A percentile compares a stretch with the other conserved stretches of the same genome.
phyloP scores from a whole-genome alignment of 257 asterid genomes.

The Coffea eugenioides region DNA sequence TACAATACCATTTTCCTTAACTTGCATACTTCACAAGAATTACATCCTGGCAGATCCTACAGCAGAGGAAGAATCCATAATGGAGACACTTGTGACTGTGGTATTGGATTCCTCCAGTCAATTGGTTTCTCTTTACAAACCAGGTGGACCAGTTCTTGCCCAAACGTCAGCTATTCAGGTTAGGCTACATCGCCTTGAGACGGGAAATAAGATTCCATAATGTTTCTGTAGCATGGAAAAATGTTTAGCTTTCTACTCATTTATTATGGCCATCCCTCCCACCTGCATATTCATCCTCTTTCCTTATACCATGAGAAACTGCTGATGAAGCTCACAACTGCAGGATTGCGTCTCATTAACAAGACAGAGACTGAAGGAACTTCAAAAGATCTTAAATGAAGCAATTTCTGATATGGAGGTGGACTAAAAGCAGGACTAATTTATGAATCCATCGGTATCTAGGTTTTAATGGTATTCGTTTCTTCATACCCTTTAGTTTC shows the following conservation, averaged over 20 bases:
- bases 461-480: not conserved
- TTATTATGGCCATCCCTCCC: not conserved
- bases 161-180: slow-evolving; percentile 72
- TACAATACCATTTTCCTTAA: slow-evolving; percentile 58
- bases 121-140: slow-evolving; percentile 79
- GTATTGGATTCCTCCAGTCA: slow-evolving; percentile 73
- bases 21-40: slow-evolving; percentile 83
- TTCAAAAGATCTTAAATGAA: slow-evolving; percentile 57
- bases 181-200: slow-evolving; percentile 10
- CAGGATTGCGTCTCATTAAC: slow-evolving; percentile 73
- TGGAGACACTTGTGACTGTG: slow-evolving; percentile 80
- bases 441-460: not conserved
- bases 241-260: not conserved
- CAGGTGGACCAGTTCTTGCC: slow-evolving; percentile 87
- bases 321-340: slow-evolving; percentile 11
- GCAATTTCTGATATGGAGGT: slow-evolving; percentile 73
- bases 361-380: slow-evolving; percentile 62
- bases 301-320: not conserved
- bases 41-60: slow-evolving; percentile 95
- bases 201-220: not conserved
- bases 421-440: slow-evolving; percentile 30
- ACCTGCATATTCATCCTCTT: not conserved
- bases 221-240: not conserved
- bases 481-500: not conserved
- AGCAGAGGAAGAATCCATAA: slow-evolving; percentile 88